Percentiles rank a stretch among this genome's conserved stretches.
These are phyloP conservation scores for Neurospora sp. DNA, from an alignment of 495 filamentous ascomycete genomes.

Conservation along the genomic window DNA sequence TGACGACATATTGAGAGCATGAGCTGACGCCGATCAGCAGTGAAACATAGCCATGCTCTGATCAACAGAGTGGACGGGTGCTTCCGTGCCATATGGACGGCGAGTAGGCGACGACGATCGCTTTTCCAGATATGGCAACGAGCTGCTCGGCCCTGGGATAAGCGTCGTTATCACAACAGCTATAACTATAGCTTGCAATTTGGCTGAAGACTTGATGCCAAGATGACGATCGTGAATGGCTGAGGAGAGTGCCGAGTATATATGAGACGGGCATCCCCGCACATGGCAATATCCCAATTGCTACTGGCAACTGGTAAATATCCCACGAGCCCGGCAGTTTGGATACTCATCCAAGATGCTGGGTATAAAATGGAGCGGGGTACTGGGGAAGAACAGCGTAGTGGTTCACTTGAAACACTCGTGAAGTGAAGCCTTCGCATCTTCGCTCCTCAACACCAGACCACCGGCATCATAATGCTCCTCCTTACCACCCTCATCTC, in stretches of 20 bases:
- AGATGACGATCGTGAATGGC: neutral
- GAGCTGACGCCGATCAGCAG: neutral
- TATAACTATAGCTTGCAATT: neutral
- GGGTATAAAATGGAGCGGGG: neutral
- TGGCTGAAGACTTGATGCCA: neutral
- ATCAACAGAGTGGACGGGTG: neutral
- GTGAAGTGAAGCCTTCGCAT: neutral
- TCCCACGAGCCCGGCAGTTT: neutral
- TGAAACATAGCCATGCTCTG: neutral
- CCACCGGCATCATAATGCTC: neutral
- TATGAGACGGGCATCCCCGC: neutral
- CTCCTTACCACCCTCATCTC: neutral
- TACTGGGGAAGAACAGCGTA: neutral
- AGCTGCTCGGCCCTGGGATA: neutral
- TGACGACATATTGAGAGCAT: too few species aligned
- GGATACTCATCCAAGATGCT: neutral
- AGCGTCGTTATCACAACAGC: neutral
- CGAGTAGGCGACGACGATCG: neutral
- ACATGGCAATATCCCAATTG: neutral
- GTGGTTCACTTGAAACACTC: neutral
- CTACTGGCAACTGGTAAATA: neutral
- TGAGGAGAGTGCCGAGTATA: neutral
- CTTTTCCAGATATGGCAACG: neutral
- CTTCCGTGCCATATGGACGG: neutral
- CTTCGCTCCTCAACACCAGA: neutral